These are phyloP conservation scores for Paramecium sonneborni DNA, from an alignment of 73 alveolate species.

Conservation along the genomic window DNA sequence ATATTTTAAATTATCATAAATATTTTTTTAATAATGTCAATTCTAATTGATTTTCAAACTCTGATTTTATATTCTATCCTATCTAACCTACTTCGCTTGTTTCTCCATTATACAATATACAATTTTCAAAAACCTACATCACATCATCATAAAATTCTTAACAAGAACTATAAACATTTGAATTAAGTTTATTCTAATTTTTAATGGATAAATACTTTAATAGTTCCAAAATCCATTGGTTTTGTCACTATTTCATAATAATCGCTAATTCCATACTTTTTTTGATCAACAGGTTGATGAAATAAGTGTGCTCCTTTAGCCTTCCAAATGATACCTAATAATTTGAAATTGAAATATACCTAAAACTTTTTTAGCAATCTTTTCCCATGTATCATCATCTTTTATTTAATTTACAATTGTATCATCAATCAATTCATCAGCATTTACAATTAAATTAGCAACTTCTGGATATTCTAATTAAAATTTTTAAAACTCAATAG, in stretches of 20 bases:
- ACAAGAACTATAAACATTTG: conserved; percentile 62
- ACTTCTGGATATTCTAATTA: conserved; percentile 68
- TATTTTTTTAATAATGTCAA: background rate
- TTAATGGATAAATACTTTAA: conserved; percentile 67
- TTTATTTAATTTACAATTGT: conserved; percentile 35
- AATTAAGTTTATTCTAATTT: conserved; percentile 42
- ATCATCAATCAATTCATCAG: conserved; percentile 70
- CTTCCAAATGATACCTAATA: conserved; percentile 79
- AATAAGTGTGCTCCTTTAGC: conserved; percentile 89
- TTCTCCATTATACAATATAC: conserved; percentile 64
- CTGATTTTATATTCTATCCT: conserved; percentile 25
- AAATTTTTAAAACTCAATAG: conserved; percentile 49
- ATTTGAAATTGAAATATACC: background rate
- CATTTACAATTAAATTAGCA: conserved; percentile 42
- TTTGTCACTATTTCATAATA: conserved; percentile 86
- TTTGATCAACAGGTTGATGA: conserved; percentile 94
- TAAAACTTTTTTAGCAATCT: conserved; percentile 72
- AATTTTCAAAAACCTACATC: conserved; percentile 51
- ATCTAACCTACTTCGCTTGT: conserved; percentile 58
- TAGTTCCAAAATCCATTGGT: conserved; percentile 97
- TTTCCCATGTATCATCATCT: conserved; percentile 69
- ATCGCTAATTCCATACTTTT: conserved; percentile 85
- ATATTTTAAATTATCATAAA: background rate
- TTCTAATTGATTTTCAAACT: conserved; percentile 24
- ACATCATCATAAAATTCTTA: conserved; percentile 52